Base-by-base conservation (phyloP, 768 basidiomycete species). In the Xerocomellus amylosporus region DNA sequence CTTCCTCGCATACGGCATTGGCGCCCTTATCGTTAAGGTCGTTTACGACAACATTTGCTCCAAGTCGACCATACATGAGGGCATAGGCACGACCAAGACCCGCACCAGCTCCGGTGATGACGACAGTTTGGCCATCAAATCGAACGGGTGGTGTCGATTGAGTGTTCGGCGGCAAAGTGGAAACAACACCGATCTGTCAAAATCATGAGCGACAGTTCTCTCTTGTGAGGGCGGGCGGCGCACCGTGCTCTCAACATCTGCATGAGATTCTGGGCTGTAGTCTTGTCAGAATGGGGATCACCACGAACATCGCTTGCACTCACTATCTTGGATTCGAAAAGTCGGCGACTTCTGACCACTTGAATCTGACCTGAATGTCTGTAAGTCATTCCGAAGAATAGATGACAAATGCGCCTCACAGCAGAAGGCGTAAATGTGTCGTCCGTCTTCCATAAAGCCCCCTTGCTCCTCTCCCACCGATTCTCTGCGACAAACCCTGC, bases 41-140 rank as follows among this genome's bases (percentile, higher is more conserved):
- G 68, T 98, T 99, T 40, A 98, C 84, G 42, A 98, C 90, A 31
- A 99, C 90, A 63, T 97, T 97, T 10, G 93, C 96, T n/a, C 97
- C 96, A 9, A 95, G 84, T 50, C 82, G 85, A 24, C 81, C 90
- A 66, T 88, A 98, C 90, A 98, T 90, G 40, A 88, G 79, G 0
- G 97, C 90, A 66, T 98, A 97, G 2, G 84, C 82, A 28, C 97
- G 86, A 17, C 97, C 97, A 30, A 99, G 84, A 49, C 96, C 97
- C 26, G 89, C 92, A 39, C 96, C 96, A 8, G 94, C 91, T 37
- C 96, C 97, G 3, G 97, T 98, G 61, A 98, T 81, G 63, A 99
- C 85, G 55, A 90, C 90, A 12, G 93, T 96, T 75, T 98, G 87
- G 15, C 85, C 88, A 55, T 91, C 88, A 67, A 88, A 98, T 8